Conservation (phyloP, 129 eudicot genomes). For the Arctium lappa region DNA sequence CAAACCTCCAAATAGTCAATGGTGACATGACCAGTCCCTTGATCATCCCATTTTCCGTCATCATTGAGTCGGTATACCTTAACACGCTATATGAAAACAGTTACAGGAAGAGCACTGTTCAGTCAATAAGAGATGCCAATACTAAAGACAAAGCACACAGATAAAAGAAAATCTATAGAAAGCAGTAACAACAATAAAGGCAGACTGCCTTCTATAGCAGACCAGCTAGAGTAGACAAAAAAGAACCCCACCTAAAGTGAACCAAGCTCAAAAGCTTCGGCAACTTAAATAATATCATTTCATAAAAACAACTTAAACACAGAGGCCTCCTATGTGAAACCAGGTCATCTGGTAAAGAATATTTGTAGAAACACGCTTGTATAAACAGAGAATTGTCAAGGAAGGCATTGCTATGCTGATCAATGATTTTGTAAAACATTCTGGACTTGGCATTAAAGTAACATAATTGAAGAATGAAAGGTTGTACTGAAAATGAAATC, state of each 20-base stretch:
- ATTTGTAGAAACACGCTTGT: not conserved
- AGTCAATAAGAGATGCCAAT: not conserved
- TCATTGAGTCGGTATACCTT: constrained; percentile 82
- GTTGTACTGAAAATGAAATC: not conserved
- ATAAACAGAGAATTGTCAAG: not conserved
- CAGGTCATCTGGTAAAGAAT: not conserved
- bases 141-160: not conserved
- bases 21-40: constrained; percentile 94
- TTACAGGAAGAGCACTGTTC: constrained; percentile 5
- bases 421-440: not conserved
- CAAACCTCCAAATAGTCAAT: constrained; percentile 86
- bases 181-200: not conserved
- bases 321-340: not conserved
- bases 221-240: not conserved
- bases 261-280: not conserved
- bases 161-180: not conserved
- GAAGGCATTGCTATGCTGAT: not conserved
- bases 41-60: constrained; percentile 98
- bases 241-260: not conserved
- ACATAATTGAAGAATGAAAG: not conserved
- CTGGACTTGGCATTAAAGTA: not conserved
- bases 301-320: not conserved
- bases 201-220: not conserved
- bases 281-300: not conserved
- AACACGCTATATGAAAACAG: constrained; percentile 56